Evolutionary conservation across 2,329 filamentous ascomycete species (phyloP).

Genomic region (Apiospora hydei): DNA sequence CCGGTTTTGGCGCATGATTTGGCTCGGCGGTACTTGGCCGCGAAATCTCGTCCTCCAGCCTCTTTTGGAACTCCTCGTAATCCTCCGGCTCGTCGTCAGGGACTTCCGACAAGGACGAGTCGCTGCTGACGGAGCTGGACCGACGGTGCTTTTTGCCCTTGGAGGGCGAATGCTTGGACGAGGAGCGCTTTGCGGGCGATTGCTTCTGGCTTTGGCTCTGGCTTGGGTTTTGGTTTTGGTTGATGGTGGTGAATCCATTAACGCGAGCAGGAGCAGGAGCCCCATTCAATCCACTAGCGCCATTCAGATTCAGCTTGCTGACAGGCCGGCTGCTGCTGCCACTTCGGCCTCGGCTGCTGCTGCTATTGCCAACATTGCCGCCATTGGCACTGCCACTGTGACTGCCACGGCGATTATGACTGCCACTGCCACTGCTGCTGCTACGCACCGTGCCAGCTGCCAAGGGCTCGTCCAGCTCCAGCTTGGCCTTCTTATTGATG

Average conservation of each 20-base stretch:
- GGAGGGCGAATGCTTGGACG: conserved; percentile 33
- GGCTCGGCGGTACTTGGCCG: conserved; percentile 37
- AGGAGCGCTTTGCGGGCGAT: conserved; percentile 31
- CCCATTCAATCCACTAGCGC: conserved; percentile 3
- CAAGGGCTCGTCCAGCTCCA: conserved; percentile 31
- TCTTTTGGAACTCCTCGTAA: conserved; percentile 40
- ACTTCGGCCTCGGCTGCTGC: not conserved
- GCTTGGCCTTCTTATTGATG: conserved; percentile 40
- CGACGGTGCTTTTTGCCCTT: conserved; percentile 37
- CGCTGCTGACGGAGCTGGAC: conserved; percentile 41
- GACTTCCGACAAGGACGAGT: conserved; percentile 43
- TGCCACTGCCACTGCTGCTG: not conserved
- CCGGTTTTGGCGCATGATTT: conserved; percentile 43
- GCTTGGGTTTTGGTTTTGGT: not conserved
- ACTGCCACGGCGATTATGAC: not conserved
- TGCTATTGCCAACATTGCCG: not conserved
- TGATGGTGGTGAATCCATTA: conserved; percentile 14
- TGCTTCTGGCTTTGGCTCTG: conserved; percentile 20
- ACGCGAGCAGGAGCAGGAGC: not conserved
- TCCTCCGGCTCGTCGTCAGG: conserved; percentile 42
- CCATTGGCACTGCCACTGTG: not conserved
- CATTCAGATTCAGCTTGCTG: conserved; percentile 16
- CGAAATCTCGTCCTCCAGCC: conserved; percentile 40
- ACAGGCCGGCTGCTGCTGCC: conserved; percentile 5
- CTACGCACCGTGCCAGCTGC: conserved; percentile 16